Evolutionary conservation across 306 rosid genomes (phyloP).

Genomic region (Vicia villosa): DNA sequence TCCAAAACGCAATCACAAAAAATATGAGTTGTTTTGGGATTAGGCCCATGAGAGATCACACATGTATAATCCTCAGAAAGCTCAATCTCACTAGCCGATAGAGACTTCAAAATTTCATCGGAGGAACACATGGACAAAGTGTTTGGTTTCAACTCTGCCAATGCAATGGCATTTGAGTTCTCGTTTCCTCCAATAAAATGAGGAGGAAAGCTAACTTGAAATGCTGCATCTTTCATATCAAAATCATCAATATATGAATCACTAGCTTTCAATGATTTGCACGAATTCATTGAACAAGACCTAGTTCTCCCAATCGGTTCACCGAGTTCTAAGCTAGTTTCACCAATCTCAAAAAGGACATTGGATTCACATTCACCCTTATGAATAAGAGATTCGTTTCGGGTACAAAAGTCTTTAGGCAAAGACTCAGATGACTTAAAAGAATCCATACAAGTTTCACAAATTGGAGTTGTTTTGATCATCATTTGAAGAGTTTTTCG

Average conservation of each 20-base stretch:
- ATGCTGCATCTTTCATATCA: constrained; percentile 42
- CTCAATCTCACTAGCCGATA: constrained; percentile 77
- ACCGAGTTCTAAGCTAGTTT: constrained; percentile 45
- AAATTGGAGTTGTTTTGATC: constrained; percentile 46
- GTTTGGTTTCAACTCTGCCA: constrained; percentile 42
- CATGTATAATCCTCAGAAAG: constrained; percentile 91
- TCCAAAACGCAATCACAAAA: constrained; percentile 85
- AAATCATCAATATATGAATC: constrained; percentile 37
- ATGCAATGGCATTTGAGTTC: constrained; percentile 33
- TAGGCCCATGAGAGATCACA: constrained; percentile 80
- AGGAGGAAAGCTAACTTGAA: constrained; percentile 48
- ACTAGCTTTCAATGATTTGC: constrained; percentile 47
- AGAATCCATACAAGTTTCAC: constrained; percentile 39
- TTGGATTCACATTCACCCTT: constrained; percentile 53
- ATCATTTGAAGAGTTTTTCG: constrained; percentile 60
- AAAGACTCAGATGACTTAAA: constrained; percentile 62
- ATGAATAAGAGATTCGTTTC: constrained; percentile 40
- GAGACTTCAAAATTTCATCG: constrained; percentile 49
- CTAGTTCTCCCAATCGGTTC: constrained; percentile 51
- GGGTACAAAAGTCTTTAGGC: constrained; percentile 60
- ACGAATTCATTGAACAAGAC: constrained; percentile 67
- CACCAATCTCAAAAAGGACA: constrained; percentile 88
- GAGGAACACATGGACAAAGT: constrained; percentile 47
- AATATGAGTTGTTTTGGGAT: constrained; percentile 80
- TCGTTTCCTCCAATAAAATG: constrained; percentile 54